A percentile compares a stretch with the other conserved stretches of the same genome.
phyloP scores from a whole-genome alignment of 805 yeast genomes.

The Alloascoidea africana region DNA sequence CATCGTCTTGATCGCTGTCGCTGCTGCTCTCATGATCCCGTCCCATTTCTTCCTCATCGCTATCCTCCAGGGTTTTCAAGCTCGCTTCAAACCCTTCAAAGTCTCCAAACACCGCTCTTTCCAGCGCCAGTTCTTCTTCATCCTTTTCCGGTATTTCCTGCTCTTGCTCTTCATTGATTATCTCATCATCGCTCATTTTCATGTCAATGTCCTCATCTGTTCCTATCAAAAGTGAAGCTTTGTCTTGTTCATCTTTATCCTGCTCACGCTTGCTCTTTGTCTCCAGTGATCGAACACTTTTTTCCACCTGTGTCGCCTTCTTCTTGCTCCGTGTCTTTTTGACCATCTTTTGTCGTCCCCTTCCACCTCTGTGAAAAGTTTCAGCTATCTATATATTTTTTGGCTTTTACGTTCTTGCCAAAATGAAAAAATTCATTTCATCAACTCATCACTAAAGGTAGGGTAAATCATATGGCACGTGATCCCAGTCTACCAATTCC shows the following conservation, averaged over 20 bases:
- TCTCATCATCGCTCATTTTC: not conserved
- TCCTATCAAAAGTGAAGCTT: not conserved
- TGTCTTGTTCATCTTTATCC: not conserved
- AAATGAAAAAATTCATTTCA: too few relatives aligned
- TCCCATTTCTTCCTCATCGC: conserved; percentile 21
- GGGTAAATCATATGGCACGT: too few relatives aligned
- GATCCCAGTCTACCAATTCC: too few relatives aligned
- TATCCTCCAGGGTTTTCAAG: conserved; percentile 43
- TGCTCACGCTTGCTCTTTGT: not conserved
- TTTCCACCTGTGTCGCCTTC: too few relatives aligned
- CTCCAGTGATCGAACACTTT: too few relatives aligned
- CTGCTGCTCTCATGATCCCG: conserved; percentile 4
- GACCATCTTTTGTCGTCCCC: not conserved
- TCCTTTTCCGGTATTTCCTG: conserved; percentile 51
- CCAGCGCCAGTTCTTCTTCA: conserved; percentile 67
- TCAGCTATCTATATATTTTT: too few relatives aligned
- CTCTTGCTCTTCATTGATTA: conserved; percentile 7
- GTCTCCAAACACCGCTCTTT: conserved; percentile 85
- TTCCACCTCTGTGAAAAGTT: not conserved
- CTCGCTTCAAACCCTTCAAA: conserved; percentile 53
- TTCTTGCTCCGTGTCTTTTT: too few relatives aligned
- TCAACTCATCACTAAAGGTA: too few relatives aligned
- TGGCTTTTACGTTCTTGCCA: too few relatives aligned
- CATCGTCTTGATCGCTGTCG: conserved; percentile 11
- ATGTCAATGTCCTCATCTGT: not conserved